Evolutionary conservation across 2,329 filamentous ascomycete genomes (phyloP).

Genomic region (Botrytis byssoidea): DNA sequence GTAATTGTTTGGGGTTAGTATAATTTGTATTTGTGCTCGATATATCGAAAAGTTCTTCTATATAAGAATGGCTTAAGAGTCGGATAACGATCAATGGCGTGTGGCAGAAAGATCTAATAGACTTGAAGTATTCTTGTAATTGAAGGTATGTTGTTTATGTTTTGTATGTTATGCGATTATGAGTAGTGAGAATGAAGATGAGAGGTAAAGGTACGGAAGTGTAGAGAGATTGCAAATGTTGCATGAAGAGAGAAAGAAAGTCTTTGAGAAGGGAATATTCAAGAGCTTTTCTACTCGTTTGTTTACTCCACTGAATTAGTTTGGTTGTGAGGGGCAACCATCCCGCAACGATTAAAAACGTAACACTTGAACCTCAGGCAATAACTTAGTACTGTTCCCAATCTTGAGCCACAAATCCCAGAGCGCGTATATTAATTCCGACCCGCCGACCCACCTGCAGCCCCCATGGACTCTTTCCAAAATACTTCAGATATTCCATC

Average conservation of each 20-base stretch:
- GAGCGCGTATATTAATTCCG: not conserved
- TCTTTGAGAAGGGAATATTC: conserved; percentile 1
- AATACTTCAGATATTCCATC: not conserved
- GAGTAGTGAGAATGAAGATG: conserved; percentile 37
- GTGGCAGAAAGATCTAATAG: conserved; percentile 50
- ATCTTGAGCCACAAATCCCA: not conserved
- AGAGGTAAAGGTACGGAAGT: conserved; percentile 36
- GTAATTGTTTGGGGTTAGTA: conserved; percentile 48
- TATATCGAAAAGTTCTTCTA: conserved; percentile 48
- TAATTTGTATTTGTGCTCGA: conserved; percentile 47
- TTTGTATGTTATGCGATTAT: conserved; percentile 21
- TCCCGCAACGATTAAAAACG: not conserved
- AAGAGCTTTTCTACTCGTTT: conserved; percentile 20
- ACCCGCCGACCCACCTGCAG: conserved; percentile 6
- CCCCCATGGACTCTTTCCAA: conserved; percentile 2
- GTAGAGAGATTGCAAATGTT: conserved; percentile 32
- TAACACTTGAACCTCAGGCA: not conserved
- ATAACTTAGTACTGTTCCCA: not conserved
- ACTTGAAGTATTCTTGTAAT: conserved; percentile 35
- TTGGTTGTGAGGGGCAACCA: conserved; percentile 21
- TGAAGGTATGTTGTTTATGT: conserved; percentile 32
- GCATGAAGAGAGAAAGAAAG: conserved; percentile 34
- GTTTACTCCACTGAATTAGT: conserved; percentile 20
- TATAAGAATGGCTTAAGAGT: conserved; percentile 45
- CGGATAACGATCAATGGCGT: conserved; percentile 50